Conservation (phyloP, 768 basidiomycete genomes). For the Mycena haematopus region DNA sequence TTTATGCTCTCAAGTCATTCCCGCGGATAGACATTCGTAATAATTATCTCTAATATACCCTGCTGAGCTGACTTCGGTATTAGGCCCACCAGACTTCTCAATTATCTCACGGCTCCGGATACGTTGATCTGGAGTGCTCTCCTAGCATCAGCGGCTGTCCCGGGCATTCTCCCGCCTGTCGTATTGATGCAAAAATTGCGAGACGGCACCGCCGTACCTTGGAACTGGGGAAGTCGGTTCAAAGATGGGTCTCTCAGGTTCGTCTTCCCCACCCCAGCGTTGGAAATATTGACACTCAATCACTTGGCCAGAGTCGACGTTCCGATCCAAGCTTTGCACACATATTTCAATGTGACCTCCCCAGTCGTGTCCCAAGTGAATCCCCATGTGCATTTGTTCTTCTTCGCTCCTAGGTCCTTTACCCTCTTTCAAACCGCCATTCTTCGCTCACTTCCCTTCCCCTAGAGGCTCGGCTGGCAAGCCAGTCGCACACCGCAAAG, state of each 20-base stretch:
- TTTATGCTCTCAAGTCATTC: constrained; percentile 62
- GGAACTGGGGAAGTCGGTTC: constrained; percentile 95
- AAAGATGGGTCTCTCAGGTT: constrained; percentile 91
- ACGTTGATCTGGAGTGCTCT: constrained; percentile 83
- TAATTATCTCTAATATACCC: constrained; percentile 32
- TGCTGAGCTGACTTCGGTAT: constrained; percentile 16
- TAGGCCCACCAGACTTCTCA: constrained; percentile 94
- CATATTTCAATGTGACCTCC: constrained; percentile 75
- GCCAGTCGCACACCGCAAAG: constrained; percentile 93
- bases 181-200: constrained; percentile 91
- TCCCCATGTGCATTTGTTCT: constrained; percentile 90
- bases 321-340: constrained; percentile 84
- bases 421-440: background rate
- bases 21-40: constrained; percentile 87
- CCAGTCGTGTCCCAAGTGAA: constrained; percentile 57
- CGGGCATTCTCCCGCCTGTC: constrained; percentile 94
- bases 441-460: background rate
- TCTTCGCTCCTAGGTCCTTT: constrained; percentile 72
- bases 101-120: constrained; percentile 96
- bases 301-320: constrained; percentile 79
- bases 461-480: constrained; percentile 82
- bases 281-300: constrained; percentile 23
- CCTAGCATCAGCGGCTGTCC: constrained; percentile 92
- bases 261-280: constrained; percentile 26
- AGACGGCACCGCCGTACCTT: constrained; percentile 82